phyloP scores from a whole-genome alignment of 176 grass and related monocot genomes.

The Cymbopogon citratus region DNA sequence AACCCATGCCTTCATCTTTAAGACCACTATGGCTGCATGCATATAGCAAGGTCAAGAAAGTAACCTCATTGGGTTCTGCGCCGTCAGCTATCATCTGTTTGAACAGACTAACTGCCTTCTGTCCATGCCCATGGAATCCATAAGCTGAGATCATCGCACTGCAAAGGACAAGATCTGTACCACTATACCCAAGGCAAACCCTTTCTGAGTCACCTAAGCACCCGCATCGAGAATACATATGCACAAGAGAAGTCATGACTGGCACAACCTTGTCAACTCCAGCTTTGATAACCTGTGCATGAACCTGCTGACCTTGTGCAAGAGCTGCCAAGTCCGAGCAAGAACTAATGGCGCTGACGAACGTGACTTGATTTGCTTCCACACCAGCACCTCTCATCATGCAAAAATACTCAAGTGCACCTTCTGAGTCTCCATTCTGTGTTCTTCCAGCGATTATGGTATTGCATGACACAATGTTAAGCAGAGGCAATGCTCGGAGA shows the following conservation, averaged over 20 bases:
- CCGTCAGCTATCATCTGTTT: conserved; percentile 39
- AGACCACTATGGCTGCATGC: conserved; percentile 76
- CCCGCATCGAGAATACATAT: conserved; percentile 64
- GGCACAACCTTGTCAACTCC: conserved; percentile 40
- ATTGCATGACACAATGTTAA: conserved; percentile 48
- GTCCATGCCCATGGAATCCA: conserved; percentile 63
- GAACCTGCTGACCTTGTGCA: conserved; percentile 54
- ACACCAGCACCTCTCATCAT: conserved; percentile 53
- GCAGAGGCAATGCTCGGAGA: conserved; percentile 29
- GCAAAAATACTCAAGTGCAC: conserved; percentile 52
- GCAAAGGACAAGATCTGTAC: conserved; percentile 45
- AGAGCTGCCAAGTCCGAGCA: conserved; percentile 65
- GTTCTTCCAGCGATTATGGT: conserved; percentile 53
- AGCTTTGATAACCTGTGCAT: conserved; percentile 40
- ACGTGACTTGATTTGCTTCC: conserved; percentile 34
- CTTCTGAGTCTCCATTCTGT: conserved; percentile 59
- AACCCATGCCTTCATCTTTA: conserved; percentile 46
- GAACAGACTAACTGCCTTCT: conserved; percentile 45
- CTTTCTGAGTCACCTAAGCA: conserved; percentile 52
- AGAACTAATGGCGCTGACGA: conserved; percentile 48
- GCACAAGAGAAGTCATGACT: conserved; percentile 50
- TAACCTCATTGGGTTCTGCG: conserved; percentile 48
- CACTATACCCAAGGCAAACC: conserved; percentile 29
- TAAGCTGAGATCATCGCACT: conserved; percentile 60
- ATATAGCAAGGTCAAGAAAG: conserved; percentile 70